Evolutionary conservation across 768 basidiomycete species (phyloP), one percentile per base, ranked within the genome.

Genomic region (Trametes sanguinea): DNA sequence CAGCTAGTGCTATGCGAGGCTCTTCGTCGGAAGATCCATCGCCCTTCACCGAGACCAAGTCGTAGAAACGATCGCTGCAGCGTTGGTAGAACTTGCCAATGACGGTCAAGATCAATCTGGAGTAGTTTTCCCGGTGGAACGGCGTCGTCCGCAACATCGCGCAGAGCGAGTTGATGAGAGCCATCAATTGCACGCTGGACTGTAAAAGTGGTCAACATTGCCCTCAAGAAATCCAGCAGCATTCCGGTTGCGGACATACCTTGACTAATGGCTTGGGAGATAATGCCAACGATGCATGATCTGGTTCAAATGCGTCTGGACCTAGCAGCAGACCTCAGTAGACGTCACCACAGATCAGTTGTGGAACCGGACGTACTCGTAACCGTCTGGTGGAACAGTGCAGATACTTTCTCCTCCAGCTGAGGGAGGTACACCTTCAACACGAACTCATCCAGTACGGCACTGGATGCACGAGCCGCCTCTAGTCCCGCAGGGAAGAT

Each of bases 81-180:
- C 90, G 85, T 71, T 97, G 94, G 69, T 98, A 97, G 71, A 96
- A 97, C 73, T 97, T 95, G 43, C 96, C 94, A 60, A 98, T 90
- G 56, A 98, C 90, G 14, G 90, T 88, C 35, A 98, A 83, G 60
- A 98, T 95, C 33, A 98, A 79, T n/a, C 94, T 85, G 16, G 93
- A 88, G 72, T 98, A 97, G 71, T 89, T 95, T 74, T 98, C 96
- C 62, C 89, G 83, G 70, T 98, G 96, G 76, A 98, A 98, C 0
- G 95, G 95, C 16, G 92, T 94, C 5, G 86, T 88, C 59, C 87
- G 83, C 17, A 97, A 84, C 94, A 98, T 96, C 7, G 85, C 82
- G 68, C 94, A 96, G 5, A 98, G 78, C 1, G 92, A 95, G 68
- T 95, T 95, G 69, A 96, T 89, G 46, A 98, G 76, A 1, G 92